Evolutionary conservation across 2,329 filamentous ascomycete genomes (phyloP).

Genomic region (Neofusicoccum laricinum): DNA sequence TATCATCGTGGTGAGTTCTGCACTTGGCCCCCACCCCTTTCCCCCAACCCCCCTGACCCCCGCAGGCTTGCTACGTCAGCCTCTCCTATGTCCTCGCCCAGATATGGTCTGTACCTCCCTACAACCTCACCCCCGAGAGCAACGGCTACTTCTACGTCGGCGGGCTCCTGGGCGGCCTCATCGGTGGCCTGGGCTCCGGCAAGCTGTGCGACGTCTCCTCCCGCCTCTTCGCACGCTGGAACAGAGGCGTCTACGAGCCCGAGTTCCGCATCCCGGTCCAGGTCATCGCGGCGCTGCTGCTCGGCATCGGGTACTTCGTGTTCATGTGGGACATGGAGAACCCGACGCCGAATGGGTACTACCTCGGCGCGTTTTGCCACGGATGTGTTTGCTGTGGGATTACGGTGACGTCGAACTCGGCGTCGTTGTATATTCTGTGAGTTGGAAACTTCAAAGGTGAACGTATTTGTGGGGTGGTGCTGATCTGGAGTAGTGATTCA

Average conservation of each 20-base stretch:
- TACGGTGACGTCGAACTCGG: slow-evolving; percentile 23
- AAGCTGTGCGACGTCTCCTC: slow-evolving; percentile 24
- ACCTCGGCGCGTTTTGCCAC: slow-evolving; percentile 24
- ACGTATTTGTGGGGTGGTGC: neutral
- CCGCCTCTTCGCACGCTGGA: slow-evolving; percentile 17
- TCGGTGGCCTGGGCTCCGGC: slow-evolving; percentile 22
- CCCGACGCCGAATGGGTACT: slow-evolving; percentile 13
- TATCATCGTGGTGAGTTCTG: neutral
- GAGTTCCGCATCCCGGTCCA: slow-evolving; percentile 26
- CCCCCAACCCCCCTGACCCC: neutral
- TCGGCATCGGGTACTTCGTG: slow-evolving; percentile 24
- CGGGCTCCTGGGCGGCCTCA: slow-evolving; percentile 24
- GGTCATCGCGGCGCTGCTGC: slow-evolving; percentile 20
- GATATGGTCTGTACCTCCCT: slow-evolving; percentile 18
- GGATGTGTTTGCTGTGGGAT: slow-evolving; percentile 24
- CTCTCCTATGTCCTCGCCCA: slow-evolving; percentile 26
- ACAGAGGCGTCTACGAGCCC: slow-evolving; percentile 23
- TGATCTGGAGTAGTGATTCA: slow-evolving; percentile 24
- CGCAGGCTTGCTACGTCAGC: slow-evolving; percentile 26
- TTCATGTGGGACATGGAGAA: slow-evolving; percentile 24
- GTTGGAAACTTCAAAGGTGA: slow-evolving; percentile 2
- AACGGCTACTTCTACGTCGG: slow-evolving; percentile 25
- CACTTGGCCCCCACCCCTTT: too few relatives aligned
- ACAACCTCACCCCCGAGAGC: slow-evolving; percentile 23
- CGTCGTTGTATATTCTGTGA: slow-evolving; percentile 34